Conservation (phyloP, 169 alveolate species). For the Perkinsus chesapeaki region DNA sequence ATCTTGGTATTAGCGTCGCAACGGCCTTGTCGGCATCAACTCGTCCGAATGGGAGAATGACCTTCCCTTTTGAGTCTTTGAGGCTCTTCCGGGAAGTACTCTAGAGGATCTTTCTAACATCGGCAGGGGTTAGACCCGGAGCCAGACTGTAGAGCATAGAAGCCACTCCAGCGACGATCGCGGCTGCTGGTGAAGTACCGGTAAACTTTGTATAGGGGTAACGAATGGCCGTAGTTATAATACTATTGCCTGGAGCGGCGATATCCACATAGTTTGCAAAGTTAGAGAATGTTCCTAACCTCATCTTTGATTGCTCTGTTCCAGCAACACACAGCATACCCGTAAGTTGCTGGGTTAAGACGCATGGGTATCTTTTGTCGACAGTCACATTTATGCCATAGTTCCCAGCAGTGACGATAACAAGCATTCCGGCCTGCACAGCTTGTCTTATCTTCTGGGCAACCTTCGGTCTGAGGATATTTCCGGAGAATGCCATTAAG, state of each 20-base stretch:
- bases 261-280: neutral
- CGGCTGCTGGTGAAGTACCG: neutral
- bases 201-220: neutral
- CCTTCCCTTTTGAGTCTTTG: too few relatives aligned
- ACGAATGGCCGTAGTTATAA: neutral
- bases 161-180: neutral
- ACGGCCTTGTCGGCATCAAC: too few relatives aligned
- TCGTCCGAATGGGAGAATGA: too few relatives aligned
- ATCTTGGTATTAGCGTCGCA: too few relatives aligned
- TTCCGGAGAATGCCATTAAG: neutral
- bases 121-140: too few relatives aligned
- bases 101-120: too few relatives aligned
- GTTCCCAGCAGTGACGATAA: neutral
- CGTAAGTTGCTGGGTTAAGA: neutral
- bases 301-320: neutral
- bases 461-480: neutral
- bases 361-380: neutral
- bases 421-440: neutral
- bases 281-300: neutral
- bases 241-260: neutral
- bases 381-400: neutral
- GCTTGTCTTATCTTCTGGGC: neutral
- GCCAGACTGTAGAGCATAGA: too few relatives aligned
- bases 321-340: neutral
- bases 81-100: too few relatives aligned